Evolutionary conservation across 2,329 filamentous ascomycete species (phyloP).

Genomic region (Cordyceps fumosorosea): DNA sequence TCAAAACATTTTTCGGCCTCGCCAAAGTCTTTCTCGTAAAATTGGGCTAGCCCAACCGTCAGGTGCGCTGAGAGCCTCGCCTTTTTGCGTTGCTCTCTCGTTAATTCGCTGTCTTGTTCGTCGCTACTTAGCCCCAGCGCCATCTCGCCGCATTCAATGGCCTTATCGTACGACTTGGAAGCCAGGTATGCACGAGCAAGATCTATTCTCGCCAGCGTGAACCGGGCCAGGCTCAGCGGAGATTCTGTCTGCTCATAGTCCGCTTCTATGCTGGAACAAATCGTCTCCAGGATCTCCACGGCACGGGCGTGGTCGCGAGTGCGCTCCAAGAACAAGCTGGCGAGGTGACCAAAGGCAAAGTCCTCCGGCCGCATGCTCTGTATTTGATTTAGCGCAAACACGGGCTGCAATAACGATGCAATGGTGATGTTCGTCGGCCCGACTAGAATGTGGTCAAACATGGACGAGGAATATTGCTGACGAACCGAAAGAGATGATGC

Average conservation of each 20-base stretch:
- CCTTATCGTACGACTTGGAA: constrained; percentile 54
- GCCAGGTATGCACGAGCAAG: constrained; percentile 79
- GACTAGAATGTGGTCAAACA: constrained; percentile 73
- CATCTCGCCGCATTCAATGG: constrained; percentile 73
- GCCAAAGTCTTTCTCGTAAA: constrained; percentile 59
- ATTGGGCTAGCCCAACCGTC: constrained; percentile 76
- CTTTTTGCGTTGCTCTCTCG: constrained; percentile 57
- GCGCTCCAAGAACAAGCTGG: constrained; percentile 75
- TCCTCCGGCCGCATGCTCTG: constrained; percentile 64
- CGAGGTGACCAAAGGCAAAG: constrained; percentile 67
- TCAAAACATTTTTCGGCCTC: constrained; percentile 75
- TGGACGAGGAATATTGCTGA: constrained; percentile 69
- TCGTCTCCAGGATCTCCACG: constrained; percentile 54
- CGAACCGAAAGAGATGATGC: constrained; percentile 67
- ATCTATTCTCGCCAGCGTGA: constrained; percentile 79
- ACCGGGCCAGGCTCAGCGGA: constrained; percentile 61
- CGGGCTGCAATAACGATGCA: constrained; percentile 69
- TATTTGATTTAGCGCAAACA: constrained; percentile 83
- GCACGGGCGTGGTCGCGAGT: constrained; percentile 61
- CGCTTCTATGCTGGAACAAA: constrained; percentile 66
- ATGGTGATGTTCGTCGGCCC: constrained; percentile 44
- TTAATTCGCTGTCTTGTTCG: constrained; percentile 59
- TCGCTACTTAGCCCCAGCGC: constrained; percentile 74
- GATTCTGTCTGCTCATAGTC: constrained; percentile 84
- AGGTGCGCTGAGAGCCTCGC: constrained; percentile 78